A percentile compares a stretch with the other conserved stretches of the same genome.
phyloP scores from a whole-genome alignment of 78 protist genomes.

The Protostelium mycophagum region DNA sequence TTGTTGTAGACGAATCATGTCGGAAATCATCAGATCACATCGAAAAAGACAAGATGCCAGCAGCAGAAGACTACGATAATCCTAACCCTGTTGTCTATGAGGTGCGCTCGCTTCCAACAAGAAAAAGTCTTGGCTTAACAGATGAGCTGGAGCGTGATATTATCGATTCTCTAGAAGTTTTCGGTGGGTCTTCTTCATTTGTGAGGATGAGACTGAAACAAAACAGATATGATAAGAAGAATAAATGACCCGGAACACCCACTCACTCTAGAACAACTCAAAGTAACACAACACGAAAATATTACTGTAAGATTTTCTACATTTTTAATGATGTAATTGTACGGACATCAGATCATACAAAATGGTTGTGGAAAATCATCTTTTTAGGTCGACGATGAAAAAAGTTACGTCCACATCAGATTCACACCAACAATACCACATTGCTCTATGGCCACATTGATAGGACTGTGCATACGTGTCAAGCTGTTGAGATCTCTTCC shows the following conservation, averaged over 20 bases:
- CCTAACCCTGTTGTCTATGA: no score
- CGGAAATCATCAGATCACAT: no score
- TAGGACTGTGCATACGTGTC: constrained; percentile 85
- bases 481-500: constrained; percentile 79
- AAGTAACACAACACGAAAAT: constrained; percentile 52
- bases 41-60: no score
- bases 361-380: no score
- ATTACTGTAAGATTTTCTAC: neutral
- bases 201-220: neutral
- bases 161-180: neutral
- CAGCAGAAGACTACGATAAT: no score
- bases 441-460: constrained; percentile 89
- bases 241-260: constrained; percentile 96
- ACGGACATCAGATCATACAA: no score
- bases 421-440: constrained; percentile 92
- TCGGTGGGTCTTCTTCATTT: neutral
- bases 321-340: neutral
- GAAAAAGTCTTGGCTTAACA: no score
- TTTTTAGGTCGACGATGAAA: constrained; percentile 40
- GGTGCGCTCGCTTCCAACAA: no score
- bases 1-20: no score
- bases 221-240: constrained; percentile 32
- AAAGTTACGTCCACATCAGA: constrained; percentile 19
- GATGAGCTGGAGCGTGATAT: no score
- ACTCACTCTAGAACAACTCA: constrained; percentile 84